Conservation (phyloP, 129 eudicot species). For the Smallanthus sonchifolius region DNA sequence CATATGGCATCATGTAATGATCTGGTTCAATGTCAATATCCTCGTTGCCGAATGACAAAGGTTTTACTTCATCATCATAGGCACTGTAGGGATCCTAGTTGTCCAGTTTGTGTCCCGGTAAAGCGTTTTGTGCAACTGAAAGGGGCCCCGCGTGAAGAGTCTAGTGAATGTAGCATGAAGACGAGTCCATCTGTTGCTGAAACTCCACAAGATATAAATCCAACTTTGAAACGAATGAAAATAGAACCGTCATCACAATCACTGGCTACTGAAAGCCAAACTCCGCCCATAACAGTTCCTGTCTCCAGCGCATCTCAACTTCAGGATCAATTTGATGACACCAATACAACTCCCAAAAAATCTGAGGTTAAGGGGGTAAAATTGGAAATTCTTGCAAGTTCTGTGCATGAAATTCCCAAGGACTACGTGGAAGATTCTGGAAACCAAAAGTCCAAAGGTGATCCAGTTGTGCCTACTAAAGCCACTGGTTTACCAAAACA, state of each 20-base stretch:
- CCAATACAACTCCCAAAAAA: background rate
- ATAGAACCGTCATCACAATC: constrained; percentile 48
- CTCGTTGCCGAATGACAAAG: constrained; percentile 53
- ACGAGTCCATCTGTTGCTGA: constrained; percentile 38
- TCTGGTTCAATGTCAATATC: constrained; percentile 41
- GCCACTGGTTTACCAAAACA: constrained; percentile 25
- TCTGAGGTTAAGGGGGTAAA: constrained; percentile 7
- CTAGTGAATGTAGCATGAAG: constrained; percentile 21
- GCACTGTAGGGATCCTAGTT: constrained; percentile 49
- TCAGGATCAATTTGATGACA: background rate
- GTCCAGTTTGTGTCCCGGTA: constrained; percentile 81
- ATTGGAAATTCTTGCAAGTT: constrained; percentile 8
- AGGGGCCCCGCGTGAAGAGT: constrained; percentile 32
- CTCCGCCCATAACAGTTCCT: background rate
- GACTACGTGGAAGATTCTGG: constrained; percentile 35
- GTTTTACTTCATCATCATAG: constrained; percentile 43
- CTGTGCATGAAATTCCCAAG: constrained; percentile 41
- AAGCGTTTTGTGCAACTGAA: constrained; percentile 43
- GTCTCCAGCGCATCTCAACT: background rate
- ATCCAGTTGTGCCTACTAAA: constrained; percentile 27
- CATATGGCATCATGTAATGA: constrained; percentile 60
- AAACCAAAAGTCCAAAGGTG: constrained; percentile 31
- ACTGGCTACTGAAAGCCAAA: constrained; percentile 32
- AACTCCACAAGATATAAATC: constrained; percentile 52
- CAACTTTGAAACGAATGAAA: constrained; percentile 64